These are phyloP conservation scores for Phenoliferia sp. DNA, from an alignment of 1,284 basidiomycete genomes.

Conservation along the genomic window DNA sequence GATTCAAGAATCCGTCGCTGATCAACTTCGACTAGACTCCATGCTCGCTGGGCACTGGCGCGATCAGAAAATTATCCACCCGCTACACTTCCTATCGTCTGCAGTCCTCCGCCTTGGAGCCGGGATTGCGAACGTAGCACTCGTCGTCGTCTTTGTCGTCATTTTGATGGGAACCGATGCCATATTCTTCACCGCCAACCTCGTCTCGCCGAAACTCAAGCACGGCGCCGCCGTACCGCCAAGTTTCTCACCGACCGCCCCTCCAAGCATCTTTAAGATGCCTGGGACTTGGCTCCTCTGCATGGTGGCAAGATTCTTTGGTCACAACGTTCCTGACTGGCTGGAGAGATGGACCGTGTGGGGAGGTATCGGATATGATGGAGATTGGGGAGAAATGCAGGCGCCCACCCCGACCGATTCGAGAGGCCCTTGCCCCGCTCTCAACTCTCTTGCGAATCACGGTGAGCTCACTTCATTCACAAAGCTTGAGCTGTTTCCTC, in stretches of 20 bases:
- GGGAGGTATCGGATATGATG: neutral
- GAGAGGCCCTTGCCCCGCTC: neutral
- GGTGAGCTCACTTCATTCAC: neutral
- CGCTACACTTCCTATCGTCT: too few relatives aligned
- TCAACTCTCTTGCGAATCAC: neutral
- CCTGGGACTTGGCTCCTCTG: conserved; percentile 16
- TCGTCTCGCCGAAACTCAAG: neutral
- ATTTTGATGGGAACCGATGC: conserved; percentile 6
- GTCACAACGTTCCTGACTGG: neutral
- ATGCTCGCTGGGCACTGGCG: too few relatives aligned
- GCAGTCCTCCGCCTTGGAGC: neutral
- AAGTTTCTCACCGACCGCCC: conserved; percentile 15
- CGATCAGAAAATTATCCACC: too few relatives aligned
- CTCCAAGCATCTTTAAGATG: conserved; percentile 15
- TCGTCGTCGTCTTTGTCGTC: conserved; percentile 3
- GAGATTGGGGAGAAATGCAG: neutral
- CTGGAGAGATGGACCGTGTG: neutral
- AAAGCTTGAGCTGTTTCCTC: neutral
- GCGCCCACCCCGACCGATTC: neutral
- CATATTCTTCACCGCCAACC: conserved; percentile 8
- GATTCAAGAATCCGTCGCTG: too few relatives aligned
- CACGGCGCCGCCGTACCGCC: conserved; percentile 5
- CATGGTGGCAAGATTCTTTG: conserved; percentile 3
- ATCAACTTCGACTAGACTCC: too few relatives aligned
- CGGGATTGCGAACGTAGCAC: neutral